Evolutionary conservation across 139 green algal genomes (phyloP).

Genomic region (Chlorella sp.): DNA sequence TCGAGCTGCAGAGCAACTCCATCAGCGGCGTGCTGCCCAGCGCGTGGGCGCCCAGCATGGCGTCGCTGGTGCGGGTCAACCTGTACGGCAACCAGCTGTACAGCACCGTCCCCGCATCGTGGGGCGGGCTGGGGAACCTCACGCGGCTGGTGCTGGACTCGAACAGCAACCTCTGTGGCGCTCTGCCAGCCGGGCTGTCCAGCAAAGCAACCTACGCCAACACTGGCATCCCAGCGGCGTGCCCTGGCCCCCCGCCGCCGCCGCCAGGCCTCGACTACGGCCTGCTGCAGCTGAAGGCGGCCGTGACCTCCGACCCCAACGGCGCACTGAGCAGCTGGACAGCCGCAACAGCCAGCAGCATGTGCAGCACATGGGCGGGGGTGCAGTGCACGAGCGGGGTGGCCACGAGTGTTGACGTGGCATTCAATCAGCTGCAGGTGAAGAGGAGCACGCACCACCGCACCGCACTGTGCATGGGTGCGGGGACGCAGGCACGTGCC

Average conservation of each 20-base stretch:
- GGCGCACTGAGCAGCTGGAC: background rate
- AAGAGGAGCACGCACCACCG: no score
- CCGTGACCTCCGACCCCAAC: background rate
- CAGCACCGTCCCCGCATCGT: background rate
- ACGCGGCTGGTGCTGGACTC: background rate
- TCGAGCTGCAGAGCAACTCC: background rate
- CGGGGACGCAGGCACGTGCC: background rate
- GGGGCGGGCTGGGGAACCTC: background rate
- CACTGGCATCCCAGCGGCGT: background rate
- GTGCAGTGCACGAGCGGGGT: background rate
- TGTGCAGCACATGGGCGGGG: background rate
- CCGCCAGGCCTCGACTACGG: background rate
- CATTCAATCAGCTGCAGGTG: background rate
- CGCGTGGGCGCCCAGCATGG: background rate
- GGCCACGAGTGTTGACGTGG: background rate
- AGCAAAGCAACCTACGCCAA: background rate
- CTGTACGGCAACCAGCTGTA: background rate
- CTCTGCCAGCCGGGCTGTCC: background rate
- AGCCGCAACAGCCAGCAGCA: background rate
- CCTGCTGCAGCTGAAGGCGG: background rate
- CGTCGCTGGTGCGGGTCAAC: background rate
- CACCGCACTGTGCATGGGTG: background rate
- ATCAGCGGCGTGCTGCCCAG: background rate
- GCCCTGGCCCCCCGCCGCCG: no score
- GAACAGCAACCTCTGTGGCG: background rate